Percentiles rank a stretch among this genome's conserved stretches.
phyloP scores from a whole-genome alignment of 371 early-diverging fungal genomes.

The Apophysomyces elegans region DNA sequence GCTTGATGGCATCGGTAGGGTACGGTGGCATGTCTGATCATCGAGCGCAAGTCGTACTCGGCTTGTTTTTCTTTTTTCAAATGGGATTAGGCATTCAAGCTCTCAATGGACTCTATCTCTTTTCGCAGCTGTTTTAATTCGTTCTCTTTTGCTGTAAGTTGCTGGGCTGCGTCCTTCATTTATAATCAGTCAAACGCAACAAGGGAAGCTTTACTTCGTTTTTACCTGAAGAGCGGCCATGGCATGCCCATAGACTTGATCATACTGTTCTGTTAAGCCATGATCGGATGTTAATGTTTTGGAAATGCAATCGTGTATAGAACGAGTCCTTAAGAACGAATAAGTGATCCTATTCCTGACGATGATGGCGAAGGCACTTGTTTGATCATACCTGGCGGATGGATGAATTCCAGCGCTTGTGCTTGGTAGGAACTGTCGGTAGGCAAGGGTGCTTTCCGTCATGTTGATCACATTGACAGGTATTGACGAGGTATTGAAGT shows the following conservation, averaged over 20 bases:
- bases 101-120: neutral
- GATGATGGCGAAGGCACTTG: too few species aligned
- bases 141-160: conserved; percentile 19
- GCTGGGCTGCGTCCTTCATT: conserved; percentile 13
- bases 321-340: neutral
- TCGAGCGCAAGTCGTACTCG: too few species aligned
- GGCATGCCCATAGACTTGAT: conserved; percentile 20
- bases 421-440: conserved; percentile 24
- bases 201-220: neutral
- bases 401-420: neutral
- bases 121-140: conserved; percentile 10
- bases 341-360: neutral
- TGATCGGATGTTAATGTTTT: neutral
- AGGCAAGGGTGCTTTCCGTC: conserved; percentile 24
- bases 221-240: conserved; percentile 21
- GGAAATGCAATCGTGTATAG: conserved; percentile 6
- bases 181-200: neutral
- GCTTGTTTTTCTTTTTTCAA: neutral
- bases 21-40: too few species aligned
- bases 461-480: conserved; percentile 21
- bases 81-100: neutral
- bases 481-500: conserved; percentile 12
- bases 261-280: conserved; percentile 19
- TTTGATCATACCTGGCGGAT: neutral
- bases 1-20: too few species aligned